Evolutionary conservation across 208 protist species (phyloP).

Genomic region (Acanthamoeba sp.): DNA sequence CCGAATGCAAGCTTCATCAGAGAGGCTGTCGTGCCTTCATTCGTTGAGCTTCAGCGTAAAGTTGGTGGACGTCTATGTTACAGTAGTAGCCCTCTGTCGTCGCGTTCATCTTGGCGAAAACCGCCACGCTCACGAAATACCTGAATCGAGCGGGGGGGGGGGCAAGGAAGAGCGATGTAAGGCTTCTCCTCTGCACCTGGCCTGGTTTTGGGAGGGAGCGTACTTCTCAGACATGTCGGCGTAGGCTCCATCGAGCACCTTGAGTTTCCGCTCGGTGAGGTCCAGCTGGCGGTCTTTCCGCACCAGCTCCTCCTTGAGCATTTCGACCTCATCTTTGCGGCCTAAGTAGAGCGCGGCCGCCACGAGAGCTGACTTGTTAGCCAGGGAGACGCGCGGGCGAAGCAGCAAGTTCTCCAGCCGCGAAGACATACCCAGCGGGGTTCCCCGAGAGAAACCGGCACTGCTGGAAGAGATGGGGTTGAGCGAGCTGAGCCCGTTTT

Average conservation of each 20-base stretch:
- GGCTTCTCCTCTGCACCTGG: not conserved
- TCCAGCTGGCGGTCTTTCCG: conserved; percentile 54
- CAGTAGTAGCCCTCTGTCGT: conserved; percentile 62
- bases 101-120: conserved; percentile 76
- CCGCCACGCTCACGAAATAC: conserved; percentile 75
- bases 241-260: conserved; percentile 2
- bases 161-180: not conserved
- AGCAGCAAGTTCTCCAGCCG: too few species aligned
- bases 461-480: not conserved
- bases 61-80: conserved; percentile 69
- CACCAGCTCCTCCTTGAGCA: conserved; percentile 65
- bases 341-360: not conserved
- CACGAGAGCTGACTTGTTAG: too few species aligned
- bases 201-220: not conserved
- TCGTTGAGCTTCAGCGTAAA: conserved; percentile 39
- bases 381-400: not conserved
- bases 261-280: conserved; percentile 34
- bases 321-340: conserved; percentile 35
- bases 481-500: conserved; percentile 17
- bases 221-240: conserved; percentile 74
- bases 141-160: not conserved
- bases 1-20: not conserved
- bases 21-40: not conserved
- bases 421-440: not conserved
- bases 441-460: not conserved